Base-by-base conservation (phyloP, 2,329 filamentous ascomycete species). In the Fusarium abutilonis region DNA sequence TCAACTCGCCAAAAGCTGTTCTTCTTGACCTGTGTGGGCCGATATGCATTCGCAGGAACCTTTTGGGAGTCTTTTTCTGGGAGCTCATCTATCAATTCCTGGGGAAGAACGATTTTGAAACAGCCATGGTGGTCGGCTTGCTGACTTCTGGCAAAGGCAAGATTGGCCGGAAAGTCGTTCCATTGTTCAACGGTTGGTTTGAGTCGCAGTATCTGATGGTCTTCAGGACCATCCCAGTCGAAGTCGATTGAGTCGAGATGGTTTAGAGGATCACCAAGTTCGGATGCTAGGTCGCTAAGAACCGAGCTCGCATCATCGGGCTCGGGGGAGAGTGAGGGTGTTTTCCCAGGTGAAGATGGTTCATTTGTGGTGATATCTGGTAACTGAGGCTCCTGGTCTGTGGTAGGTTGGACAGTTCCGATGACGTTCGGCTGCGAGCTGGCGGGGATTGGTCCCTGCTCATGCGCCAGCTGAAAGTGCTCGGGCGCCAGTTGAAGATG, bases 41-140 rank as follows among this genome's bases (percentile, higher is more conserved):
- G 68, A 61, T 76, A 78, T 21, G 76, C 76, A 50, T 77, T 76
- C 31, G 76, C 74, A 2, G 70, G 62, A 5, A 74, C 71, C 14
- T 60, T 66, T 41, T 73, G 70, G 1, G 66, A 63, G 5, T 63
- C 48, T 56, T 75, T 76, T 15, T 71, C 66, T 7, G 75, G 75
- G 1, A 77, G 66, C 1, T 72, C 62, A 4, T 71, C 74, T 21
- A 69, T 60, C 17, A 77, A 60, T 38, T 69, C 68, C 8, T 65
- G 48, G 3, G 76, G 76, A 13, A 78, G 69, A 21, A 74, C 53
- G 6, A 77, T 71, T 60, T 78, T 78, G 66, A 78, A 78, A 69
- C 76, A 78, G 26, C 76, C 76, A 34, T 78, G 73, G 4, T 63
- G 58, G 11, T 71, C 66, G 19, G 73, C 75, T 15, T 74, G 70